A percentile compares a stretch with the other conserved stretches of the same genome.
phyloP scores from a whole-genome alignment of 495 filamentous ascomycete species.

The Penicillium odoratum region DNA sequence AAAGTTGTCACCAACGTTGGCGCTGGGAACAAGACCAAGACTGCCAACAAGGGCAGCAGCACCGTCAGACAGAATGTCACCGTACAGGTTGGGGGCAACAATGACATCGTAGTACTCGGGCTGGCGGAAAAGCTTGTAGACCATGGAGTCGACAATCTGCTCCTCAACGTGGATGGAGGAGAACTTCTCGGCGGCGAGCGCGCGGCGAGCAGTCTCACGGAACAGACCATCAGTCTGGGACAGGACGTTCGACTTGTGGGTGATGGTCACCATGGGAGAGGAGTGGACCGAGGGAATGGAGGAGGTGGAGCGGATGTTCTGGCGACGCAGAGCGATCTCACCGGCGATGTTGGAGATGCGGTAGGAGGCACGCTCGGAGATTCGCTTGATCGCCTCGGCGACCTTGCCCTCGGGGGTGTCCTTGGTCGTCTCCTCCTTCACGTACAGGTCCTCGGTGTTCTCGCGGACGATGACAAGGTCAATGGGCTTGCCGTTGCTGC shows the following conservation, averaged over 20 bases:
- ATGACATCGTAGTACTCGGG: slow-evolving; percentile 95
- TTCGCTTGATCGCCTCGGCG: slow-evolving; percentile 96
- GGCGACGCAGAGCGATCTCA: slow-evolving; percentile 85
- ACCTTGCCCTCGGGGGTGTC: slow-evolving; percentile 73
- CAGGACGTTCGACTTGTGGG: slow-evolving; percentile 97
- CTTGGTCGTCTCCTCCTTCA: slow-evolving; percentile 90
- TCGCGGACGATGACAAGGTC: slow-evolving; percentile 98
- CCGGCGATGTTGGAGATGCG: slow-evolving; percentile 92
- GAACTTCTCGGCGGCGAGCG: slow-evolving; percentile 66
- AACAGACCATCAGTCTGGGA: slow-evolving; percentile 97
- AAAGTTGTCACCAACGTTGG: slow-evolving; percentile 93
- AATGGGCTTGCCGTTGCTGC: slow-evolving; percentile 61
- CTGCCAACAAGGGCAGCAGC: slow-evolving; percentile 94
- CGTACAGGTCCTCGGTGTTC: slow-evolving; percentile 98
- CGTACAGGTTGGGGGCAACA: slow-evolving; percentile 96
- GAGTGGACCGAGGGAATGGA: slow-evolving; percentile 55
- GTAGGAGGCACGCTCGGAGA: slow-evolving; percentile 75
- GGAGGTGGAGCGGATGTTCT: slow-evolving; percentile 66
- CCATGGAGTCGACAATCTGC: slow-evolving; percentile 98
- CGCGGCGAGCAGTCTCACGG: slow-evolving; percentile 70
- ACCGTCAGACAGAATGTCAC: slow-evolving; percentile 93
- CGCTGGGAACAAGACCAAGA: slow-evolving; percentile 89
- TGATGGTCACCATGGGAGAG: slow-evolving; percentile 85
- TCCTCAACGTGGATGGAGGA: slow-evolving; percentile 73
- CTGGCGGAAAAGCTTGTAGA: slow-evolving; percentile 98